Evolutionary conservation across 2,329 filamentous ascomycete species (phyloP), one percentile per base, ranked within the genome.

Genomic region (Trichophyton simii): DNA sequence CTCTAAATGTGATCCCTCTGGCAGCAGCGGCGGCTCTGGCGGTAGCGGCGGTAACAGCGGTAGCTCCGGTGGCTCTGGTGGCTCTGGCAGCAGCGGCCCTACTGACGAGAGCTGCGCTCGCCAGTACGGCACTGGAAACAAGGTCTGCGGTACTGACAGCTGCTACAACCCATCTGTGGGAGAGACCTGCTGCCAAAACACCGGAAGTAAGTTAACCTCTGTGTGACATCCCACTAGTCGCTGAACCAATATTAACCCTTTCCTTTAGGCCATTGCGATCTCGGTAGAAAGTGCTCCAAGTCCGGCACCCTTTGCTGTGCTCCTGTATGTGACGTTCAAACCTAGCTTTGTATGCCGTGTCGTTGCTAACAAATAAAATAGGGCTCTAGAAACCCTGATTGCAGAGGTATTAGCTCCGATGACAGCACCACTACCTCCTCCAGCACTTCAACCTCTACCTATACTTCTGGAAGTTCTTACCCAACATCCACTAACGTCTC

Each of bases 271-370:
- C 41, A 58, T 18, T 58, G 55, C 9, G 55, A 58, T 22, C n/a
- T n/a, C 7, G 55, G 55, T n/a, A 41, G 31, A 15, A 41, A 22
- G 11, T 58, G 55, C 31, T 41, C 55, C 38, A 44, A 44, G 18
- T 41, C 55, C 25, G 55, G 55, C 11, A 41, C 55, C 31, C 41
- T 41, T 44, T 58, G 55, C 55, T 54, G 50, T 54, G 50, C 50
- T 54, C 50, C 50, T 34, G 50, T 54, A 54, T 31, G 50, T 31
- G 8, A 31, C 18, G 3, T 31, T 31, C 25, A 31, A 54, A 7
- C n/a, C 3, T 11, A n/a, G n/a, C 15, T 15, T 25, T 15, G 13
- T 6, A 13, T 31, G 3, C 22, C 3, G 2, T 7, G 13, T 31
- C 15, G 11, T 11, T 20, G n/a, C 50, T 54, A 34, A 54, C 25